A percentile compares a stretch with the other conserved stretches of the same genome.
phyloP scores from a whole-genome alignment of 371 early-diverging fungal genomes.

The Saksenaea oblongispora region DNA sequence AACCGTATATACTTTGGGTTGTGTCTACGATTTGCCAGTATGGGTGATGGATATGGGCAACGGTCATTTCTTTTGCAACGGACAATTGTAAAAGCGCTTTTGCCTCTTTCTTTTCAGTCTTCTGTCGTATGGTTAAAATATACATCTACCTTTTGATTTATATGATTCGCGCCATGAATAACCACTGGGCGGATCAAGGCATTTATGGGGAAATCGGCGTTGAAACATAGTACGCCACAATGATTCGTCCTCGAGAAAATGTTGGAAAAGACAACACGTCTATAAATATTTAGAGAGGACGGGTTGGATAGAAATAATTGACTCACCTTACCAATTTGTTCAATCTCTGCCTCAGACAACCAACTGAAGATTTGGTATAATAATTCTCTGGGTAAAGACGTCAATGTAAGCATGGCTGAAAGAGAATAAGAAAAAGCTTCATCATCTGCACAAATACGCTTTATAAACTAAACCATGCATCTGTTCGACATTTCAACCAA shows the following conservation, averaged over 20 bases:
- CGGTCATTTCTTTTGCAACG: conserved; percentile 31
- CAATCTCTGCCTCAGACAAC: conserved; percentile 6
- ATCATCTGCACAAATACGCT: background rate
- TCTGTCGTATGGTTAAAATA: background rate
- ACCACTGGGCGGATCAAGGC: background rate
- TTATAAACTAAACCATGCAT: background rate
- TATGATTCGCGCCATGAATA: conserved; percentile 10
- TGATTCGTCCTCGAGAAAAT: conserved; percentile 1
- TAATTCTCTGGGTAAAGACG: conserved; percentile 9
- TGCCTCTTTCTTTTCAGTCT: background rate
- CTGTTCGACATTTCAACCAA: too few relatives aligned
- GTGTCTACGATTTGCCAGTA: conserved; percentile 35
- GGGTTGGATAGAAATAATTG: background rate
- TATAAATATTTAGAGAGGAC: background rate
- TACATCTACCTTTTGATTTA: conserved; percentile 13
- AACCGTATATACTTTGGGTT: conserved; percentile 30
- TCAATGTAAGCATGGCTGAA: conserved; percentile 1
- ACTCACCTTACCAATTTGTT: conserved; percentile 7
- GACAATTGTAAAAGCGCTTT: conserved; percentile 13
- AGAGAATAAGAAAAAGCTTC: background rate
- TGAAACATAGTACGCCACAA: conserved; percentile 9
- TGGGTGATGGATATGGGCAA: conserved; percentile 32
- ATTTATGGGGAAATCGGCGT: conserved; percentile 7
- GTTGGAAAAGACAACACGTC: background rate
- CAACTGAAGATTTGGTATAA: conserved; percentile 2